A percentile compares a stretch with the other conserved stretches of the same genome.
These are phyloP conservation scores for Ustilago xerochloae DNA, from an alignment of 1,284 basidiomycete genomes.

Conservation along the genomic window DNA sequence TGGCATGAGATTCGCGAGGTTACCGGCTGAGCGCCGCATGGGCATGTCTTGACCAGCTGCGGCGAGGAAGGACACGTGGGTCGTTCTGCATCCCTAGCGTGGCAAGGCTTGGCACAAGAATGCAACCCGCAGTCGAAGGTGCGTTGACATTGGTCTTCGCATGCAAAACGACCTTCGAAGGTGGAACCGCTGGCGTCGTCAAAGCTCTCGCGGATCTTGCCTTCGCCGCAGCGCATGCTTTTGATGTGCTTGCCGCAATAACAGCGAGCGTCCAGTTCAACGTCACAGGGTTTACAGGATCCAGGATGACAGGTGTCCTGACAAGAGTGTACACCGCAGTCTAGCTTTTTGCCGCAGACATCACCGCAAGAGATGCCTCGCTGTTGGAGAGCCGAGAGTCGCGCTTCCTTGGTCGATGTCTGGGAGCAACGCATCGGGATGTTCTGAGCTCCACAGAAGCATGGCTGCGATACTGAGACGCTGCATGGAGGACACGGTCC, in stretches of 20 bases:
- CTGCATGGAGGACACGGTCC: slow-evolving; percentile 66
- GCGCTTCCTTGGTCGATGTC: slow-evolving; percentile 34
- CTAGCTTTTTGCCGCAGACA: slow-evolving; percentile 54
- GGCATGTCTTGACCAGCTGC: slow-evolving; percentile 53
- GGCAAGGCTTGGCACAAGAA: slow-evolving; percentile 56
- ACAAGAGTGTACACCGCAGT: slow-evolving; percentile 62
- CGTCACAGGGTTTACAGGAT: slow-evolving; percentile 52
- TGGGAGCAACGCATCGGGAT: slow-evolving; percentile 63
- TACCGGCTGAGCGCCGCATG: slow-evolving; percentile 56
- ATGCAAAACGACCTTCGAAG: slow-evolving; percentile 53
- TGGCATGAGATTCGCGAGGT: slow-evolving; percentile 47
- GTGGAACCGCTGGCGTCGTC: slow-evolving; percentile 10
- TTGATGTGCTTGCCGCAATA: slow-evolving; percentile 61
- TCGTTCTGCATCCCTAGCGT: slow-evolving; percentile 35
- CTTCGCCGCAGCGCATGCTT: slow-evolving; percentile 59
- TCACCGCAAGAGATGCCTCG: slow-evolving; percentile 60
- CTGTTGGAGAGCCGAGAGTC: slow-evolving; percentile 26
- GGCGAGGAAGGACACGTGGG: slow-evolving; percentile 59
- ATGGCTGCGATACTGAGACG: slow-evolving; percentile 59
- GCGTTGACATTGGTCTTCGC: slow-evolving; percentile 51
- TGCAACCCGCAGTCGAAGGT: slow-evolving; percentile 62
- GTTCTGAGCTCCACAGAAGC: slow-evolving; percentile 62
- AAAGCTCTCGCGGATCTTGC: slow-evolving; percentile 34
- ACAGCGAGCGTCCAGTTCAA: slow-evolving; percentile 49
- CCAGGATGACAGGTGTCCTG: slow-evolving; percentile 58